phyloP scores from a whole-genome alignment of 1,139 yeast genomes.

The Taphrina deformans region DNA sequence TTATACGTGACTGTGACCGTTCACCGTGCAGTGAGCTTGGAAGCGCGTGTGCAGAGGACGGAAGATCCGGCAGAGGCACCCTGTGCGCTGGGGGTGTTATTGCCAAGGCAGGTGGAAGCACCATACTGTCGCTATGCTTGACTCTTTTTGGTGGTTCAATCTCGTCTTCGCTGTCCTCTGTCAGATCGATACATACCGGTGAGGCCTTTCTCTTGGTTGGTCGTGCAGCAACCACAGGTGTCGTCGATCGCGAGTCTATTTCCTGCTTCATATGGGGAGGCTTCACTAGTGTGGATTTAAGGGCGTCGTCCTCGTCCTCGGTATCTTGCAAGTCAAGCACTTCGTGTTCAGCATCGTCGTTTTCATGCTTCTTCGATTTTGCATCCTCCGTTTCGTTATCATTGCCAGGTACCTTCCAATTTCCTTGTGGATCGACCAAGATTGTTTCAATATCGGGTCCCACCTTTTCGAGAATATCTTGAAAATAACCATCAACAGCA shows the following conservation, averaged over 20 bases:
- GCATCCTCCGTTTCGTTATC: constrained; percentile 35
- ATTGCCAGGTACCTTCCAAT: constrained; percentile 43
- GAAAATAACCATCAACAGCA: constrained; percentile 47
- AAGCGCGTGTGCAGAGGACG: not conserved
- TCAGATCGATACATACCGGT: constrained; percentile 13
- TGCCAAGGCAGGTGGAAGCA: not conserved
- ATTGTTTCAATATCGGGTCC: constrained; percentile 44
- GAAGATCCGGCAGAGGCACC: not conserved
- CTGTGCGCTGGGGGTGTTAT: not conserved
- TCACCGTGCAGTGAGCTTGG: not conserved
- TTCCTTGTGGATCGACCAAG: constrained; percentile 47
- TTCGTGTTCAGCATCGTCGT: not conserved
- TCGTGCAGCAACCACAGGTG: not conserved
- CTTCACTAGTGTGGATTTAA: not conserved
- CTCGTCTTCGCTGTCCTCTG: constrained; percentile 22
- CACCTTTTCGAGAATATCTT: constrained; percentile 44
- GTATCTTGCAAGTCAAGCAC: constrained; percentile 5
- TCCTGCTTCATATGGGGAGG: not conserved
- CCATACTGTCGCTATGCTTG: constrained; percentile 14
- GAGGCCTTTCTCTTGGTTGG: not conserved
- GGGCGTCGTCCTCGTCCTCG: constrained; percentile 10
- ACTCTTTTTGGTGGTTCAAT: not conserved
- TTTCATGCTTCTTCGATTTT: constrained; percentile 26
- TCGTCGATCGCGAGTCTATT: not conserved
- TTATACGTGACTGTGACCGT: not conserved